Evolutionary conservation across 495 filamentous ascomycete species (phyloP), one percentile per base, ranked within the genome.

Genomic region (Penicillium dipodomyicola): DNA sequence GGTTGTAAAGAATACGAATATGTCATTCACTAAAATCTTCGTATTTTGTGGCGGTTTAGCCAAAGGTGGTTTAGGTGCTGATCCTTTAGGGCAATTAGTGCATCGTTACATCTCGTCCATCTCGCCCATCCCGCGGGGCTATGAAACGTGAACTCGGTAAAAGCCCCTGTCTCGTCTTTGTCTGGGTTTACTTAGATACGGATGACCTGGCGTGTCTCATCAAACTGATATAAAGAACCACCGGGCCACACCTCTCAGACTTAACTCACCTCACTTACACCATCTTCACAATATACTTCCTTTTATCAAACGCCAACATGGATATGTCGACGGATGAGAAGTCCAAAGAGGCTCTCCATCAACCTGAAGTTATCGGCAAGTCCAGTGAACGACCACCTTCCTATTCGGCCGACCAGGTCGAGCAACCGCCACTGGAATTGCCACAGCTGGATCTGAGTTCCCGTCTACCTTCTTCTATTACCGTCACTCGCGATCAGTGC

Each of bases 401-500:
- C 17, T 67, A 67, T 29, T 35, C 43, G 4, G 42, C 22, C 47
- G 39, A 56, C 9, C 42, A 54, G 30, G 57, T 20, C 5, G 50
- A 60, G 29, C 44, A 59, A 19, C 6, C 53, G 4, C 15, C 30
- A 2, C 37, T 63, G 5, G 54, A 55, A 32, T 41, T 68, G 25
- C 65, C 59, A 2, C 56, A 43, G 33, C 40, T 68, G 14, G 51
- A 61, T n/a, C 60, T 68, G 22, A 25, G 40, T 11, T 29, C 49
- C 11, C 25, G 14, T 10, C 6, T 29, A 39, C 8, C 52, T 17
- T 51, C 49, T 22, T 25, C 30, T 4, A 10, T 15, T 8, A 56
- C 52, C 4, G 46, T 67, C 23, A 60, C 54, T 7, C 49, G 43
- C 7, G 63, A 68, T 42, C 63, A 68, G 49, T 90, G 86, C 61